Evolutionary conservation across 1,284 basidiomycete species (phyloP).

Genomic region (Cutaneotrichosporon sp.): DNA sequence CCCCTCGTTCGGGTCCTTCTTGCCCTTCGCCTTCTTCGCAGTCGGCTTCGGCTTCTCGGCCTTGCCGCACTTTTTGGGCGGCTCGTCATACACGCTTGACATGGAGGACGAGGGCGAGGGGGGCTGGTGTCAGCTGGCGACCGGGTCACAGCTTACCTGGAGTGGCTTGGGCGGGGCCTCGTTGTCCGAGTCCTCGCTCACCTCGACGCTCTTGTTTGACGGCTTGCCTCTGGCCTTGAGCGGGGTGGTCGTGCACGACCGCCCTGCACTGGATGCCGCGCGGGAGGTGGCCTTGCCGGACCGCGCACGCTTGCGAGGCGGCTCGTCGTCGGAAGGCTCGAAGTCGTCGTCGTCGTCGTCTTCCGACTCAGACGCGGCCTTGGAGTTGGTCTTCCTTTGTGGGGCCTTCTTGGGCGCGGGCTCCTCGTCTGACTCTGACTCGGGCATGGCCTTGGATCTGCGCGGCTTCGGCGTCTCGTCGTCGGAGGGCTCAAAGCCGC

Average conservation of each 20-base stretch:
- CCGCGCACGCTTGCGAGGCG: neutral
- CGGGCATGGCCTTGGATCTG: no score
- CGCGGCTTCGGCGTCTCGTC: no score
- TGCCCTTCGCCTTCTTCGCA: constrained; percentile 21
- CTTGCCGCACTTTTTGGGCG: constrained; percentile 4
- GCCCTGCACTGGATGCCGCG: neutral
- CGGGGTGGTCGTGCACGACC: neutral
- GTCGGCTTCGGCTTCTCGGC: constrained; percentile 10
- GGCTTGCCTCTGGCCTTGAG: neutral
- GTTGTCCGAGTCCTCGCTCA: neutral
- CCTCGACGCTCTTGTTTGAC: neutral
- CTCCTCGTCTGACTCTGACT: no score
- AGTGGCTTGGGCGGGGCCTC: no score
- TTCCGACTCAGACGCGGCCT: no score
- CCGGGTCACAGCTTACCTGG: no score
- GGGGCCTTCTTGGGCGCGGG: no score
- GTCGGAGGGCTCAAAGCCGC: no score
- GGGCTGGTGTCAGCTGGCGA: no score
- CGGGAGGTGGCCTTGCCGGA: no score
- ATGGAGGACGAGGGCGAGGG: constrained; percentile 12
- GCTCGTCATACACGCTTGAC: constrained; percentile 26
- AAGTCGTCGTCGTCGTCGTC: no score
- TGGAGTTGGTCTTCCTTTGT: no score
- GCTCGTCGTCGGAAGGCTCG: neutral
- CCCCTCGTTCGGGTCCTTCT: constrained; percentile 40